Conservation (phyloP, 2,329 filamentous ascomycete species). For the Cercospora sp. region DNA sequence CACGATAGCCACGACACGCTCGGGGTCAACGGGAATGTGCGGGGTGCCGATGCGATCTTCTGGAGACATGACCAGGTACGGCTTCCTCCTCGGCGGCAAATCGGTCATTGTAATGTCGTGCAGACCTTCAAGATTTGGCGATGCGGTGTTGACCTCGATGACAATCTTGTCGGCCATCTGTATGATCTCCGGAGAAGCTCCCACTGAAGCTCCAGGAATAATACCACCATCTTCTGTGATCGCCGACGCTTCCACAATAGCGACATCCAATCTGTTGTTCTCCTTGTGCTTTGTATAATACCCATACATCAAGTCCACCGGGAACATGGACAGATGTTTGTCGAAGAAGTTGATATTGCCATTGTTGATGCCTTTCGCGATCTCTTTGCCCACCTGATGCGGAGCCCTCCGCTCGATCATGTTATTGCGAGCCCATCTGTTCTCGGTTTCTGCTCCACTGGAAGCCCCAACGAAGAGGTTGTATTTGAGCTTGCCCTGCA, state of each 20-base stretch:
- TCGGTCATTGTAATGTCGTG: constrained; percentile 93
- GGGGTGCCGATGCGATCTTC: constrained; percentile 84
- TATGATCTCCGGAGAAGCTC: constrained; percentile 53
- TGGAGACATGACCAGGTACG: constrained; percentile 79
- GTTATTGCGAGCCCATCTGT: constrained; percentile 82
- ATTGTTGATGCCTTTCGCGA: constrained; percentile 86
- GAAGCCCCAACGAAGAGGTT: constrained; percentile 87
- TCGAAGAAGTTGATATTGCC: constrained; percentile 90
- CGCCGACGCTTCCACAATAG: constrained; percentile 76
- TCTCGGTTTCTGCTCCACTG: constrained; percentile 85
- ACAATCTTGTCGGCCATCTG: constrained; percentile 94
- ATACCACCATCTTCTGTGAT: constrained; percentile 89
- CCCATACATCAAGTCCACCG: constrained; percentile 75
- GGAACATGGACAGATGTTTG: constrained; percentile 92
- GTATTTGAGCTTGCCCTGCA: constrained; percentile 83
- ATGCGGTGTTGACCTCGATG: constrained; percentile 86
- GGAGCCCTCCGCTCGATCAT: constrained; percentile 86
- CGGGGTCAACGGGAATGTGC: constrained; percentile 79
- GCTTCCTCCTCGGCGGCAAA: constrained; percentile 75
- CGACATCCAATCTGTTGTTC: constrained; percentile 74
- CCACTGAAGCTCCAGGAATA: constrained; percentile 73
- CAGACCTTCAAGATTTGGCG: constrained; percentile 80
- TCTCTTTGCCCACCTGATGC: constrained; percentile 88
- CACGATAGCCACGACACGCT: constrained; percentile 80
- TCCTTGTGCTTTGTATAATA: constrained; percentile 76